A percentile compares a stretch with the other conserved stretches of the same genome.
These are phyloP conservation scores for Leccinum variicolor DNA, from an alignment of 768 basidiomycete genomes.

Conservation along the genomic window DNA sequence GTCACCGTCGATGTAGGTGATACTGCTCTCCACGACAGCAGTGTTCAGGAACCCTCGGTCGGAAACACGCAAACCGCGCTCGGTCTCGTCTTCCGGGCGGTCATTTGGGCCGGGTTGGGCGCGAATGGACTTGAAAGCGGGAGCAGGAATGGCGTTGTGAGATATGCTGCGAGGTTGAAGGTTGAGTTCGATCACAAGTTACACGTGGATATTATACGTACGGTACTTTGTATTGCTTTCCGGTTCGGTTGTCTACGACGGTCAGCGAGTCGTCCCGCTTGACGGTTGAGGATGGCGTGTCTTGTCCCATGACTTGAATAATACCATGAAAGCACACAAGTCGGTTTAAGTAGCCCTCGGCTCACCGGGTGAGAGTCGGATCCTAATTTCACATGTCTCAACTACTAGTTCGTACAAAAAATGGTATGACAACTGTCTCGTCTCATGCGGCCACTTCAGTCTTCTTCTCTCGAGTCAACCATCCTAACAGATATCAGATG, in stretches of 20 bases:
- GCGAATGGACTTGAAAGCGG: slow-evolving; percentile 74
- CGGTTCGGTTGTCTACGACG: slow-evolving; percentile 82
- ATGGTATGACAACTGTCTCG: background rate
- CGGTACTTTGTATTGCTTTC: slow-evolving; percentile 72
- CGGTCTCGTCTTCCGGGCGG: slow-evolving; percentile 77
- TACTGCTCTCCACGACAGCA: slow-evolving; percentile 73
- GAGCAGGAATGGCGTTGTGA: slow-evolving; percentile 77
- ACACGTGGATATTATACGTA: slow-evolving; percentile 46
- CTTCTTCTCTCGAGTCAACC: slow-evolving; percentile 33
- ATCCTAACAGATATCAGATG: slow-evolving; percentile 20
- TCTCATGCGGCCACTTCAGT: slow-evolving; percentile 8
- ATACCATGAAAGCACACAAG: background rate
- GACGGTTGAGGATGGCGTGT: slow-evolving; percentile 14
- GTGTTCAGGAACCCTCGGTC: slow-evolving; percentile 85
- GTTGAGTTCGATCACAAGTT: background rate
- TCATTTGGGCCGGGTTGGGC: slow-evolving; percentile 57
- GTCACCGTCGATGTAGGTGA: slow-evolving; percentile 91
- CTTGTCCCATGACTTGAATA: slow-evolving; percentile 25
- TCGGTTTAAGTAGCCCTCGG: background rate
- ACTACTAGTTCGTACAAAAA: background rate
- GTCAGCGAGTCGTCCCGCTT: slow-evolving; percentile 43
- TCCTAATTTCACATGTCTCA: background rate
- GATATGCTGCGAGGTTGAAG: slow-evolving; percentile 49
- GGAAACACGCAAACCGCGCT: slow-evolving; percentile 73
- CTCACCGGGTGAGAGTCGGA: background rate